These are phyloP conservation scores for Heterobasidion irregulare DNA, from an alignment of 1,284 basidiomycete genomes.

Conservation along the genomic window DNA sequence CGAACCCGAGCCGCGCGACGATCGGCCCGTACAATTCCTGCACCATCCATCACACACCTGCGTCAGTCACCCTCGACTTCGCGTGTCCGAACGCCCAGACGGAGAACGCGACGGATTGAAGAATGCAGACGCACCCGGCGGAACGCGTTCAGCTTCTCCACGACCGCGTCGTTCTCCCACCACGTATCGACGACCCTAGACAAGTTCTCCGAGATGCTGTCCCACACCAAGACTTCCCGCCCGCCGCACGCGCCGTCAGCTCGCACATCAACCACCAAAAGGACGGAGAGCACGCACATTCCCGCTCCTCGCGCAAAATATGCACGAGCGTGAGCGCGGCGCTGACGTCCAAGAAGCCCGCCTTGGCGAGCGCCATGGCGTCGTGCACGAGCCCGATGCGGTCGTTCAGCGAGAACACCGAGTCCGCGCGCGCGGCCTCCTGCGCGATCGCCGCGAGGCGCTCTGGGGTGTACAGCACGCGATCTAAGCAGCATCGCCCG, in stretches of 20 bases:
- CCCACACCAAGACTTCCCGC: conserved; percentile 64
- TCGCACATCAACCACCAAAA: not conserved
- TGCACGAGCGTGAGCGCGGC: conserved; percentile 70
- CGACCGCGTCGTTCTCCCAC: conserved; percentile 75
- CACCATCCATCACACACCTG: not conserved
- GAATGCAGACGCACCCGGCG: conserved; percentile 37
- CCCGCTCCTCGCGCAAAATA: conserved; percentile 62
- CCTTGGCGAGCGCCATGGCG: conserved; percentile 72
- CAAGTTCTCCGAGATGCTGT: conserved; percentile 52
- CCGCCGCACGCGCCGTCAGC: not conserved
- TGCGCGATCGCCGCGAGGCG: conserved; percentile 73
- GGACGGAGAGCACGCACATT: conserved; percentile 42
- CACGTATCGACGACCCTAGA: conserved; percentile 59
- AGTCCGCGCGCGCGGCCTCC: conserved; percentile 63
- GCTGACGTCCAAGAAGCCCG: conserved; percentile 72
- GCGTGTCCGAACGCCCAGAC: not conserved
- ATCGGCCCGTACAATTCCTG: conserved; percentile 74
- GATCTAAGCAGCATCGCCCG: conserved; percentile 31
- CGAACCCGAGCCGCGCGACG: conserved; percentile 76
- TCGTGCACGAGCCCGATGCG: conserved; percentile 83
- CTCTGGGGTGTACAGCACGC: conserved; percentile 83
- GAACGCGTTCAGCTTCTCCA: conserved; percentile 57
- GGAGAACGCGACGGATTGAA: not conserved
- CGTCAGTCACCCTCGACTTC: not conserved
- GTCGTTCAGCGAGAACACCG: conserved; percentile 76